phyloP scores from a whole-genome alignment of 805 yeast species.

The Komagataella mondaviorum region DNA sequence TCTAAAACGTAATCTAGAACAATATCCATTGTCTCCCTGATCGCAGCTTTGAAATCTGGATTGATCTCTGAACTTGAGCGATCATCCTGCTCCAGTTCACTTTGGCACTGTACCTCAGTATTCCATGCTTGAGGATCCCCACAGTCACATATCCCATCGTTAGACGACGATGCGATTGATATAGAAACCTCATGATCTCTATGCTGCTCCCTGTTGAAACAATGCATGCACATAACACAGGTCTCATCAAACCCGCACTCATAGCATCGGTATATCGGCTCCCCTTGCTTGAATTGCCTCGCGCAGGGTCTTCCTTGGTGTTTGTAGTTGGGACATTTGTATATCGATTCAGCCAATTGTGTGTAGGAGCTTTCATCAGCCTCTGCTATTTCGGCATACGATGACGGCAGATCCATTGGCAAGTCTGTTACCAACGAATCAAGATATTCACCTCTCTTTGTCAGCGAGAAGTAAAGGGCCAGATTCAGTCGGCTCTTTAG shows the following conservation, averaged over 20 bases:
- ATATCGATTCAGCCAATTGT: background rate
- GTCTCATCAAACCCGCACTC: conserved; percentile 73
- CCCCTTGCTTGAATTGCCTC: conserved; percentile 42
- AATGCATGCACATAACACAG: conserved; percentile 62
- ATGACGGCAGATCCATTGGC: background rate
- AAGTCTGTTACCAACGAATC: conserved; percentile 2
- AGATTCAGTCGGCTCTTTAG: conserved; percentile 1
- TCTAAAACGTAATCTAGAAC: conserved; percentile 29
- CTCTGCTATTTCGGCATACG: background rate
- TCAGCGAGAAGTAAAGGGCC: conserved; percentile 17
- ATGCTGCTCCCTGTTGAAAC: conserved; percentile 64
- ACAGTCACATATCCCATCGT: conserved; percentile 59
- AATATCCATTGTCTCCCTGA: conserved; percentile 17
- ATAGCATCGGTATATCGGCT: conserved; percentile 57
- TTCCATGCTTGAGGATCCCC: conserved; percentile 61
- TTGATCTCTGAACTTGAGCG: conserved; percentile 2
- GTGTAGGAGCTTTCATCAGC: background rate
- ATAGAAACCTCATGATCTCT: conserved; percentile 47
- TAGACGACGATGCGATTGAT: conserved; percentile 30
- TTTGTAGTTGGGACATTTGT: background rate
- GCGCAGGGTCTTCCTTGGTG: conserved; percentile 63
- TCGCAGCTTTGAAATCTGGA: conserved; percentile 7
- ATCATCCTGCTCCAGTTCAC: conserved; percentile 8
- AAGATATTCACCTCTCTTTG: conserved; percentile 25
- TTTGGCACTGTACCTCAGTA: conserved; percentile 34